Evolutionary conservation across 768 basidiomycete genomes (phyloP).

Genomic region (Lanmaoa pseudosensibilis): DNA sequence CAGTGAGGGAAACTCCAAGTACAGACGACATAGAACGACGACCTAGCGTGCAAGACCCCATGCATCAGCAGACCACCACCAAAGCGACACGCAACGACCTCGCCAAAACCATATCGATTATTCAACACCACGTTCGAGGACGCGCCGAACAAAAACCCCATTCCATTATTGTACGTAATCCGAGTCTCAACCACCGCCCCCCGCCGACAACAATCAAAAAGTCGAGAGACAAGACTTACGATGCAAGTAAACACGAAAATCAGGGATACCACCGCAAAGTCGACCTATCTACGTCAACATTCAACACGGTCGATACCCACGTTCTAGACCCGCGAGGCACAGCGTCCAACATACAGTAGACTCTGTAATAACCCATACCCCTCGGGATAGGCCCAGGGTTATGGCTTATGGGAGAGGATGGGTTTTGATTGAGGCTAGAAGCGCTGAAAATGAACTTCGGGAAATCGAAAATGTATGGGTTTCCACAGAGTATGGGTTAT

Average conservation of each 20-base stretch:
- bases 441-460: no score
- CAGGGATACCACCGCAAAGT: constrained; percentile 41
- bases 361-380: no score
- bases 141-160: constrained; percentile 37
- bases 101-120: constrained; percentile 35
- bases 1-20: no score
- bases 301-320: constrained; percentile 19
- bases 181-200: not conserved
- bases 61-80: not conserved
- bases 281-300: constrained; percentile 30
- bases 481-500: no score
- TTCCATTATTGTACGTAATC: not conserved
- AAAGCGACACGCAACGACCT: constrained; percentile 18
- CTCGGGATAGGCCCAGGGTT: no score
- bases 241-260: constrained; percentile 43
- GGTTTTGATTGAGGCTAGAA: no score
- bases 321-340: constrained; percentile 37
- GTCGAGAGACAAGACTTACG: constrained; percentile 27
- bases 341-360: no score
- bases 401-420: no score
- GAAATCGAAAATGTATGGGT: no score
- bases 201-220: no score
- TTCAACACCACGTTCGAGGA: constrained; percentile 32
- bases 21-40: constrained; percentile 20
- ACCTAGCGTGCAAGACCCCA: constrained; percentile 13